These are phyloP conservation scores for Rubus idaeus DNA, from an alignment of 306 rosid species.

Conservation along the genomic window DNA sequence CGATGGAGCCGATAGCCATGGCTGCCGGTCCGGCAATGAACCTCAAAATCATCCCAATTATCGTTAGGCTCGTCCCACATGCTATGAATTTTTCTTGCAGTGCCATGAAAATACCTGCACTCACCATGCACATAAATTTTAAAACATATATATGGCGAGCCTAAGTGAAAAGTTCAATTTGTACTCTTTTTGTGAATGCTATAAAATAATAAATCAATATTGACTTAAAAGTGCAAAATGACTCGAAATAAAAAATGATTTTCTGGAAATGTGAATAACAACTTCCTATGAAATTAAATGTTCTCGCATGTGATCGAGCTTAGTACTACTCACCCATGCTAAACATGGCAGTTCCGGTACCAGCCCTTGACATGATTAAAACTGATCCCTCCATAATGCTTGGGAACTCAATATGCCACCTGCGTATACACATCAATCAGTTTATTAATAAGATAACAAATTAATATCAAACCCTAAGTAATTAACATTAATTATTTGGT, in stretches of 20 bases:
- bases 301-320: neutral
- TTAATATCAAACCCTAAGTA: neutral
- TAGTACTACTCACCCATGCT: slow-evolving; percentile 72
- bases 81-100: slow-evolving; percentile 72
- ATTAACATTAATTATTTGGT: neutral
- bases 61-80: slow-evolving; percentile 58
- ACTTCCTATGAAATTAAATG: no score
- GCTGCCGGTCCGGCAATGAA: slow-evolving; percentile 95
- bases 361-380: slow-evolving; percentile 82
- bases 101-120: slow-evolving; percentile 96
- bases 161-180: neutral
- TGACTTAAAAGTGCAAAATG: neutral
- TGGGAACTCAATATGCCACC: slow-evolving; percentile 85
- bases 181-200: neutral
- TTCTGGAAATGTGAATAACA: neutral
- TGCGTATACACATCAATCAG: slow-evolving; percentile 1
- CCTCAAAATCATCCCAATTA: slow-evolving; percentile 71
- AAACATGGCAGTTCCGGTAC: slow-evolving; percentile 94
- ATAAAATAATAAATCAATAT: neutral
- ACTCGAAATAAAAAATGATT: neutral
- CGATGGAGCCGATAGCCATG: slow-evolving; percentile 74
- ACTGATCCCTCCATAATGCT: slow-evolving; percentile 74
- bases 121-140: neutral
- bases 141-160: neutral
- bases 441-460: neutral